Conservation (phyloP, 2,329 filamentous ascomycete genomes). For the Clonostachys sp. region DNA sequence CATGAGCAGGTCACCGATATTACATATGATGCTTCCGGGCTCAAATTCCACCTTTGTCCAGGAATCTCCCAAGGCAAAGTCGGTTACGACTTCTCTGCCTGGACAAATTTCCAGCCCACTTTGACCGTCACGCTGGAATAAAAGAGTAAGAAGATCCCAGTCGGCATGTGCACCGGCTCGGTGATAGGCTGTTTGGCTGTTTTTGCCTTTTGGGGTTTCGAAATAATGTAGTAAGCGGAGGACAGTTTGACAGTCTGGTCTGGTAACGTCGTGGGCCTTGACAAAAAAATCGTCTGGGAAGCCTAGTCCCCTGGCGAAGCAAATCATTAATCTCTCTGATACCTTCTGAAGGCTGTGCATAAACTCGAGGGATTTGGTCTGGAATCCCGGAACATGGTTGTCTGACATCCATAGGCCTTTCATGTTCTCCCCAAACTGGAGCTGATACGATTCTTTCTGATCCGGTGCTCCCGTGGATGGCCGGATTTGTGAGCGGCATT, state of each 20-base stretch:
- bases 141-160: constrained; percentile 57
- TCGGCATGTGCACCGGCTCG: constrained; percentile 61
- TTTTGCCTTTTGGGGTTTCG: constrained; percentile 25
- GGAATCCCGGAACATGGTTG: constrained; percentile 41
- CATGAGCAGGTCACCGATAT: constrained; percentile 64
- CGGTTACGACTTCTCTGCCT: constrained; percentile 54
- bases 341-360: constrained; percentile 49
- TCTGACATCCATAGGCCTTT: constrained; percentile 46
- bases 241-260: constrained; percentile 48
- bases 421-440: constrained; percentile 56
- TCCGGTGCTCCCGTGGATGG: constrained; percentile 55
- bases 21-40: constrained; percentile 54
- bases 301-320: constrained; percentile 52
- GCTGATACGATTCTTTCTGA: constrained; percentile 57
- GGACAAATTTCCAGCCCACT: constrained; percentile 62
- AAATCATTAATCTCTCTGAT: constrained; percentile 52
- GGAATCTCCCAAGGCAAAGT: constrained; percentile 51
- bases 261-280: constrained; percentile 42
- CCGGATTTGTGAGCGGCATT: constrained; percentile 52
- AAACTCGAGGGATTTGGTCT: constrained; percentile 36
- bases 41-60: constrained; percentile 60
- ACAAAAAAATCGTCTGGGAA: constrained; percentile 53
- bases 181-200: constrained; percentile 38
- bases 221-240: constrained; percentile 55
- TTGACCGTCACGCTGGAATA: constrained; percentile 59